phyloP scores from a whole-genome alignment of 768 basidiomycete species.

The Suillus alpinus region DNA sequence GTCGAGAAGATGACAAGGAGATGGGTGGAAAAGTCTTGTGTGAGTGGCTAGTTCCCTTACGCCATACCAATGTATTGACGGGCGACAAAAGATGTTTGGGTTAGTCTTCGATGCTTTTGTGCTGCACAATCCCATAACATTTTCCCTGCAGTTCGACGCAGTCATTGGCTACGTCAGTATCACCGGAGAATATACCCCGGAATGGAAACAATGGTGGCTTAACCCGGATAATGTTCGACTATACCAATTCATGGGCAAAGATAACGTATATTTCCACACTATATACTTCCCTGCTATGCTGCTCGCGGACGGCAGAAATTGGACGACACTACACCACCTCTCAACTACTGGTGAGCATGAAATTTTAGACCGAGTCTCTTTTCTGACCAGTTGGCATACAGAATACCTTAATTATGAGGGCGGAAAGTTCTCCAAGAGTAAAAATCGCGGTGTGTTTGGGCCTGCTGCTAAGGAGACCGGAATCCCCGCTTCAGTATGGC shows the following conservation, averaged over 20 bases:
- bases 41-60: conserved; percentile 40
- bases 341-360: conserved; percentile 83
- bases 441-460: conserved; percentile 95
- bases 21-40: conserved; percentile 96
- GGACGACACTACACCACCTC: conserved; percentile 93
- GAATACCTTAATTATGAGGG: conserved; percentile 98
- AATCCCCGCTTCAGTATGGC: conserved; percentile 92
- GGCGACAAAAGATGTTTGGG: conserved; percentile 78
- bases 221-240: conserved; percentile 85
- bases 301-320: conserved; percentile 83
- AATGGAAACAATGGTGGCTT: conserved; percentile 98
- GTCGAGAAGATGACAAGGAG: conserved; percentile 71
- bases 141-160: conserved; percentile 78
- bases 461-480: conserved; percentile 92
- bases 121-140: conserved; percentile 3
- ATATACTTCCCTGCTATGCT: conserved; percentile 91
- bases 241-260: conserved; percentile 99
- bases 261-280: conserved; percentile 98
- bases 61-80: conserved; percentile 9
- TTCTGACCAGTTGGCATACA: conserved; percentile 27
- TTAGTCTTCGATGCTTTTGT: conserved; percentile 37
- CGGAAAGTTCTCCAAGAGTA: conserved; percentile 98
- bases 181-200: conserved; percentile 89
- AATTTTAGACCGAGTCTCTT: neutral
- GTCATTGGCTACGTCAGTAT: conserved; percentile 97